These are phyloP conservation scores for Lignosus rhinocerotis DNA, from an alignment of 1,284 basidiomycete species.

Conservation along the genomic window DNA sequence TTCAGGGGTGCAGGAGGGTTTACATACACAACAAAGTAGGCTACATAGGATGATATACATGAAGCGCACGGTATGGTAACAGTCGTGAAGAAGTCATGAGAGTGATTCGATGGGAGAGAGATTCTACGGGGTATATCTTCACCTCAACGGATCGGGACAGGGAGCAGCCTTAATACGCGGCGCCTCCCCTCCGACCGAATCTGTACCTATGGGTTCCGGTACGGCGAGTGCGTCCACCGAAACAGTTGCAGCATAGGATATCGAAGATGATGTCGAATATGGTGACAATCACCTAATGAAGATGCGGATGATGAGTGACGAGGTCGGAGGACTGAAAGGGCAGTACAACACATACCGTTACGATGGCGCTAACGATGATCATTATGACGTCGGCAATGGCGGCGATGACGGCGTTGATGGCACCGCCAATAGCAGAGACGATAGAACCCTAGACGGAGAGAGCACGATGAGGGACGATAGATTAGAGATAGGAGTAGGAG, in stretches of 20 bases:
- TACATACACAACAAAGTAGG: too few species aligned
- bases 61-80: background rate
- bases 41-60: too few species aligned
- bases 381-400: conserved; percentile 58
- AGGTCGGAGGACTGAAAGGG: background rate
- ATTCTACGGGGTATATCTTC: background rate
- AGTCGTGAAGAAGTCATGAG: background rate
- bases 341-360: conserved; percentile 42
- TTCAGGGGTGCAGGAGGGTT: too few species aligned
- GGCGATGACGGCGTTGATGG: conserved; percentile 55
- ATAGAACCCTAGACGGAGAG: conserved; percentile 49
- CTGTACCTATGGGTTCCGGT: conserved; percentile 32
- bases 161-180: background rate
- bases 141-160: background rate
- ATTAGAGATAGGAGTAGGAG: background rate
- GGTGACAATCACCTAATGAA: conserved; percentile 55
- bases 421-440: conserved; percentile 59
- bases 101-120: background rate
- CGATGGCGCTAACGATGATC: conserved; percentile 58
- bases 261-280: conserved; percentile 62
- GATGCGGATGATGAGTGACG: background rate
- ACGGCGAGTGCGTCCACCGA: conserved; percentile 38
- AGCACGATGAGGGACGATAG: background rate
- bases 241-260: conserved; percentile 63
- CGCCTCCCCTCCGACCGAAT: conserved; percentile 24